These are phyloP conservation scores for Ophiocordyceps camponoti-leonardi DNA, from an alignment of 2,329 filamentous ascomycete species.

Conservation along the genomic window DNA sequence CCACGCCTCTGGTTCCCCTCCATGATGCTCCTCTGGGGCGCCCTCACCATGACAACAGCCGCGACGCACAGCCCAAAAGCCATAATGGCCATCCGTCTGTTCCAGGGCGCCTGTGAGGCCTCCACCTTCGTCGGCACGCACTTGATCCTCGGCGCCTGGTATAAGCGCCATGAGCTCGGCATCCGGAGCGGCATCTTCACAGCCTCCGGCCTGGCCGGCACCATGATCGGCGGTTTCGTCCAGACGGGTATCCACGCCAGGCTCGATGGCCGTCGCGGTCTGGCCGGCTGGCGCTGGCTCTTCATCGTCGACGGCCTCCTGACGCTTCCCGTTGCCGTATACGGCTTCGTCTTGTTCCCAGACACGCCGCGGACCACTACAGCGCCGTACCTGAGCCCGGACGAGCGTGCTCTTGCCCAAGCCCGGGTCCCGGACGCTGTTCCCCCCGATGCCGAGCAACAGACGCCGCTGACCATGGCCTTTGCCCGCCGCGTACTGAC, in stretches of 20 bases:
- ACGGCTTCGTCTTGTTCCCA: constrained; percentile 18
- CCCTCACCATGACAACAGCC: constrained; percentile 39
- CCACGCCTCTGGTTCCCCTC: constrained; percentile 46
- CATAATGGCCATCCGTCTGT: constrained; percentile 21
- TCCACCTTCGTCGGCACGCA: constrained; percentile 23
- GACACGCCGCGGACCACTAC: constrained; percentile 28
- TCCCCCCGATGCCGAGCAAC: constrained; percentile 13
- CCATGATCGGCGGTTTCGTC: constrained; percentile 33
- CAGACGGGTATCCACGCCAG: constrained; percentile 40
- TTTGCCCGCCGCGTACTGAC: constrained; percentile 39
- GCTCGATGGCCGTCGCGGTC: constrained; percentile 27
- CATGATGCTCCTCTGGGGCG: constrained; percentile 48
- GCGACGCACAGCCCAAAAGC: constrained; percentile 18
- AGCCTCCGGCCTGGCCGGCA: constrained; percentile 39
- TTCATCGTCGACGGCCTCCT: constrained; percentile 52
- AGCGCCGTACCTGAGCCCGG: constrained; percentile 24
- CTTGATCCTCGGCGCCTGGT: constrained; percentile 35
- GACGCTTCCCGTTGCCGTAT: constrained; percentile 17
- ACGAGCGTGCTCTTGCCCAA: constrained; percentile 25
- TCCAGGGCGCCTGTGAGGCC: constrained; percentile 20
- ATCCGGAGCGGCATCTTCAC: constrained; percentile 49
- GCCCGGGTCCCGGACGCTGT: constrained; percentile 20
- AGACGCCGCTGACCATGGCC: constrained; percentile 24
- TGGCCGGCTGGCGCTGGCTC: constrained; percentile 51
- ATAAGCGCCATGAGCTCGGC: constrained; percentile 40